Evolutionary conservation across 2,329 filamentous ascomycete species (phyloP), one percentile per base, ranked within the genome.

Genomic region (Leptographium galeiforme): DNA sequence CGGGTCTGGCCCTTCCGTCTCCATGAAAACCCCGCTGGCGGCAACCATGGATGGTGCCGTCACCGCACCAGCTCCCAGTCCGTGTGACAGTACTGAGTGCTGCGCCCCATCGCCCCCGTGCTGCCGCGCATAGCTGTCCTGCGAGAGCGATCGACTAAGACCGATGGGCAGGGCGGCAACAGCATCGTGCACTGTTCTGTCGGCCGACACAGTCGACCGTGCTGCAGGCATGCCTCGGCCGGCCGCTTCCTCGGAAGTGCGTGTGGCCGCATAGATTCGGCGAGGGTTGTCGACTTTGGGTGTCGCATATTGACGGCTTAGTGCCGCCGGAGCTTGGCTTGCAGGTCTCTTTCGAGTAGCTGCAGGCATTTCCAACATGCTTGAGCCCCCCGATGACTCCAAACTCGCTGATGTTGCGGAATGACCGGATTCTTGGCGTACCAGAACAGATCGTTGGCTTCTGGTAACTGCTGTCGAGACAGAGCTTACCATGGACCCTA

Each of bases 1-100:
- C 0, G 57, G 47, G 12, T 56, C 54, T 0, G 57, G 57, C 4
- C 57, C 57, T n/a, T 58, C 57, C 10, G 41, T 54, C 12, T 57
- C 53, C 14, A 48, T 19, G 16, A 58, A 54, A 6, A 52, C 50
- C 5, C 53, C 57, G 8, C 32, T 53, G 5, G 47, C 57, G 1
- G 53, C 53, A 1, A 57, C 50, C 51, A 54, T 57, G 3, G 52
- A 55, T 1, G 57, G 53, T 14, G 51, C 53, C 2, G 51, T 46
- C 33, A 56, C 45, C 2, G 53, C 49, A 1, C 48, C 33, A 8
- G 51, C 49, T 8, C 52, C 49, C 38, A 53, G 45, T 4, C 5
- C 53, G n/a, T 14, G 54, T n/a, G 49, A 2, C 46, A 53, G 34
- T 40, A 25, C 32, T 38, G 46, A 8, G 16, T 38, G 36, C 32